A percentile compares a stretch with the other conserved stretches of the same genome.
phyloP scores from a whole-genome alignment of 192 early-diverging fungal genomes.

The Cladochytrium replicatum region DNA sequence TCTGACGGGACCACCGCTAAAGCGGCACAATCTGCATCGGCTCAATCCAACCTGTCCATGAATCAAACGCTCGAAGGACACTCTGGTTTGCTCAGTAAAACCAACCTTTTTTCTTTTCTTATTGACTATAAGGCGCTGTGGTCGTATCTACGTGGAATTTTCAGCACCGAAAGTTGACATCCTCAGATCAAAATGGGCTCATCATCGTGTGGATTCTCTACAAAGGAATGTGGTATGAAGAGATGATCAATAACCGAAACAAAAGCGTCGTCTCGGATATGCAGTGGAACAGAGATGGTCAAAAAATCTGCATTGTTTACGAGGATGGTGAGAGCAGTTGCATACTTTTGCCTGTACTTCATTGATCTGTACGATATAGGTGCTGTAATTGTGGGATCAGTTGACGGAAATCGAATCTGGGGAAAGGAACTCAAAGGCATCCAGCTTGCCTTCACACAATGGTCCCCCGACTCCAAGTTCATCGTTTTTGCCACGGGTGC shows the following conservation, averaged over 20 bases:
- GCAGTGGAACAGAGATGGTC: constrained; percentile 46
- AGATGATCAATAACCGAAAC: constrained; percentile 60
- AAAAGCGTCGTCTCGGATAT: constrained; percentile 51
- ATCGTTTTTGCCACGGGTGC: constrained; percentile 41
- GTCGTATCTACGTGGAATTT: constrained; percentile 46
- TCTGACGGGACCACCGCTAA: constrained; percentile 8
- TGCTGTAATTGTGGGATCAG: constrained; percentile 53
- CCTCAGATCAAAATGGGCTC: constrained; percentile 46
- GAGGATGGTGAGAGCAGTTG: constrained; percentile 42
- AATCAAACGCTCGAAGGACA: constrained; percentile 55
- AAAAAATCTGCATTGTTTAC: constrained; percentile 49
- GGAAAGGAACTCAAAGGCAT: constrained; percentile 44
- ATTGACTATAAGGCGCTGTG: constrained; percentile 29
- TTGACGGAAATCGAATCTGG: constrained; percentile 51
- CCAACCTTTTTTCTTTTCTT: constrained; percentile 1
- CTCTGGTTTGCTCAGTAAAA: constrained; percentile 15
- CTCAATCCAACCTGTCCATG: constrained; percentile 44
- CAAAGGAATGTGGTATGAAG: constrained; percentile 57
- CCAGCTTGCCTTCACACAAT: constrained; percentile 33
- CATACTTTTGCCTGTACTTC: too few relatives aligned
- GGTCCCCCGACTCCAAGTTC: constrained; percentile 48
- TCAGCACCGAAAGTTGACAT: constrained; percentile 45
- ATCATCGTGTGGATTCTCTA: constrained; percentile 60
- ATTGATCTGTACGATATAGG: constrained; percentile 11
- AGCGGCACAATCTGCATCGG: background rate